phyloP scores from a whole-genome alignment of 352 stramenopile genomes.

The Globisporangium abappressorium region DNA sequence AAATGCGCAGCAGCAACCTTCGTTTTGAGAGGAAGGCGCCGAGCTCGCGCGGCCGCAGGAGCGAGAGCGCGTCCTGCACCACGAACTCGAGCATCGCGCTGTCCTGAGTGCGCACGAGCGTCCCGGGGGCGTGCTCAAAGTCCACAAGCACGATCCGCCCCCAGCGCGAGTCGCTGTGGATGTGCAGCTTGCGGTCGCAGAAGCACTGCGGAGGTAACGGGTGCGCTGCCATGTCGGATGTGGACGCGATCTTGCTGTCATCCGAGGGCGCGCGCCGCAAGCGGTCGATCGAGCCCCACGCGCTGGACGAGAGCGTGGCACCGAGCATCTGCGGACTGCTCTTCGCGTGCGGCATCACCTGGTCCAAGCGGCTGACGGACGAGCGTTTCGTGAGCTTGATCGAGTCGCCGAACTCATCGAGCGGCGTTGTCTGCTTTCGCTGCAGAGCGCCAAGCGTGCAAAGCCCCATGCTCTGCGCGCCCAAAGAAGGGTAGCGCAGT shows the following conservation, averaged over 20 bases:
- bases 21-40: not conserved
- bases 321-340: not conserved
- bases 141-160: constrained; percentile 23
- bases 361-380: not conserved
- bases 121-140: constrained; percentile 10
- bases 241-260: not conserved
- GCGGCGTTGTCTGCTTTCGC: not conserved
- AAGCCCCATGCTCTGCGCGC: not conserved
- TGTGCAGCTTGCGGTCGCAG: constrained; percentile 8
- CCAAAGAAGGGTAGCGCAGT: not conserved
- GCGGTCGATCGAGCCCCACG: not conserved
- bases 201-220: not conserved
- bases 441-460: not conserved
- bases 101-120: not conserved
- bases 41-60: not conserved
- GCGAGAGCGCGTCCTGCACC: constrained; percentile 8
- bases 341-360: not conserved
- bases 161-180: constrained; percentile 20
- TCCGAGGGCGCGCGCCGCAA: not conserved
- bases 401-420: not conserved
- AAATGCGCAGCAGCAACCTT: not conserved
- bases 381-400: not conserved
- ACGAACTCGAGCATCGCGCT: not conserved
- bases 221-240: no score
- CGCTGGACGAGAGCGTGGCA: not conserved